phyloP scores from a whole-genome alignment of 805 yeast species.

The Clavispora santaluciae region DNA sequence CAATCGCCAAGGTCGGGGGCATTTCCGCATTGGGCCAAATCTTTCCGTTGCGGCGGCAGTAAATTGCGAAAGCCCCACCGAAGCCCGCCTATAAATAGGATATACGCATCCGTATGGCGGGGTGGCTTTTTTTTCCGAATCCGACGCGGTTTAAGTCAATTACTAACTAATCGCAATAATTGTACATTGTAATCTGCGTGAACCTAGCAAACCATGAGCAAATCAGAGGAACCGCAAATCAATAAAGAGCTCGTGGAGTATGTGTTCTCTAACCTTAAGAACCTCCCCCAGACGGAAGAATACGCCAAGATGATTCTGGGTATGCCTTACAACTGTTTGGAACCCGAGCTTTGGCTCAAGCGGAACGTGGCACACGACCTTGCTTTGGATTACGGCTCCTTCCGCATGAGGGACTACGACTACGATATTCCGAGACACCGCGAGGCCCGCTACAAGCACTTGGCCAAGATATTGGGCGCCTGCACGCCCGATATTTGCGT shows the following conservation, averaged over 20 bases:
- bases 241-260: slow-evolving; percentile 30
- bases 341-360: slow-evolving; percentile 20
- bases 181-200: no score
- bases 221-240: slow-evolving; percentile 11
- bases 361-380: slow-evolving; percentile 31
- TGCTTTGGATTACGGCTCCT: slow-evolving; percentile 28
- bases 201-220: no score
- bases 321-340: slow-evolving; percentile 38
- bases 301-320: slow-evolving; percentile 57
- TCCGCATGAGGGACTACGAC: slow-evolving; percentile 31
- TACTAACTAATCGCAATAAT: no score
- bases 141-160: no score
- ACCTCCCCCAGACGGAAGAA: slow-evolving; percentile 35
- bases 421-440: slow-evolving; percentile 21
- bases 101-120: no score
- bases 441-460: slow-evolving; percentile 32
- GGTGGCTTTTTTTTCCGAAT: no score
- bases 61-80: background rate
- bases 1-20: no score
- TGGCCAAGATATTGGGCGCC: slow-evolving; percentile 45
- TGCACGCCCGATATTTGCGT: slow-evolving; percentile 36
- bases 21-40: no score
- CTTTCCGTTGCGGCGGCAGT: background rate
- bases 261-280: slow-evolving; percentile 28
- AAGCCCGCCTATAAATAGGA: background rate